A percentile compares a stretch with the other conserved stretches of the same genome.
These are phyloP conservation scores for Exophiala oligosperma DNA, from an alignment of 2,329 filamentous ascomycete genomes.

Conservation along the genomic window DNA sequence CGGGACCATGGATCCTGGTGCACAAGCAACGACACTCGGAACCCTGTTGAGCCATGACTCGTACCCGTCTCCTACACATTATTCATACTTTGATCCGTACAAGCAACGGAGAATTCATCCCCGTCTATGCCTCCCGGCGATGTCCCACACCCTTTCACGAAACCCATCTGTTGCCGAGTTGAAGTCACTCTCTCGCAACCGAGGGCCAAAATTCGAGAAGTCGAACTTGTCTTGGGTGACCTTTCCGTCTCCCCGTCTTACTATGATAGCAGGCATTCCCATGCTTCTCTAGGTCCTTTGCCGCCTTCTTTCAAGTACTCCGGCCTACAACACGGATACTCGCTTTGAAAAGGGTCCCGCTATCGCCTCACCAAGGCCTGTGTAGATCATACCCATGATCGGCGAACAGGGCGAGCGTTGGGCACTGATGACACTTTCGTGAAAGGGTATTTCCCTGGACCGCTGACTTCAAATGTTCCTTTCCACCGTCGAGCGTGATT, in stretches of 20 bases:
- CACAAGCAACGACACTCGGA: not conserved
- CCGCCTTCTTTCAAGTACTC: not conserved
- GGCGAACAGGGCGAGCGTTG: conserved; percentile 16
- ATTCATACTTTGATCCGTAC: not conserved
- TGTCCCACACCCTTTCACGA: not conserved
- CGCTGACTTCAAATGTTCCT: too few relatives aligned
- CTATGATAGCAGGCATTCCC: not conserved
- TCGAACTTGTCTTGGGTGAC: not conserved
- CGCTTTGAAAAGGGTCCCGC: conserved; percentile 17
- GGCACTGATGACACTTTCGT: conserved; percentile 13
- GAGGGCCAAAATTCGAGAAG: not conserved
- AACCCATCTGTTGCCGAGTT: not conserved
- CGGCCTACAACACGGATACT: not conserved
- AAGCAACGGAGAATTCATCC: not conserved
- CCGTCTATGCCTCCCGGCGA: not conserved
- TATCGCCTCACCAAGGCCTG: conserved; percentile 16
- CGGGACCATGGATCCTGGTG: not conserved
- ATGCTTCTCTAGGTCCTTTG: not conserved
- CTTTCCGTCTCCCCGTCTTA: not conserved
- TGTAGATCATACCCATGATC: conserved; percentile 24
- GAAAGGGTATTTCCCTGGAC: not conserved
- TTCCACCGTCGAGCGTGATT: too few relatives aligned
- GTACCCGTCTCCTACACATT: not conserved
- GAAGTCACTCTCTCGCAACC: not conserved
- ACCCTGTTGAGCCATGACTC: too few relatives aligned